A percentile compares a stretch with the other conserved stretches of the same genome.
These are phyloP conservation scores for Globisporangium apiculatum DNA, from an alignment of 352 stramenopile species.

Conservation along the genomic window DNA sequence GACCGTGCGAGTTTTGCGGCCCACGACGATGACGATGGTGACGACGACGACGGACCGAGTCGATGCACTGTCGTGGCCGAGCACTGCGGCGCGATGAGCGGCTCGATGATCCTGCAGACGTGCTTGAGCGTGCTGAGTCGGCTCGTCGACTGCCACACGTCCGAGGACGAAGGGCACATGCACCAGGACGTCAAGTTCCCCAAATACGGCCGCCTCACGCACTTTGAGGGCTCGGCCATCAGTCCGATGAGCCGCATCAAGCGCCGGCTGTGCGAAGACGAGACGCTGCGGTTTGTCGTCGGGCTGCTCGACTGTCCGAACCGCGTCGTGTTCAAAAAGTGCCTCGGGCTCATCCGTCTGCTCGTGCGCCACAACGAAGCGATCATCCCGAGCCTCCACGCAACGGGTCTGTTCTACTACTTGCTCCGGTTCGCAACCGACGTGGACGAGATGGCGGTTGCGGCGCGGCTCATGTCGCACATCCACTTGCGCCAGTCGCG, in stretches of 20 bases:
- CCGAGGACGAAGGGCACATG: slow-evolving; percentile 74
- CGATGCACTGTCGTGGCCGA: slow-evolving; percentile 72
- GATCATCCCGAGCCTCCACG: slow-evolving; percentile 78
- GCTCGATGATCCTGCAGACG: slow-evolving; percentile 85
- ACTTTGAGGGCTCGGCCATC: slow-evolving; percentile 75
- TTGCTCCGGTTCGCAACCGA: slow-evolving; percentile 73
- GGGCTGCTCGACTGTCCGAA: slow-evolving; percentile 75
- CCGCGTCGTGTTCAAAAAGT: slow-evolving; percentile 82
- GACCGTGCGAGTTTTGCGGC: slow-evolving; percentile 1
- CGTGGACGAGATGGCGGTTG: slow-evolving; percentile 79
- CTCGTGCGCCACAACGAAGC: slow-evolving; percentile 81
- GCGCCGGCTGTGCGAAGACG: slow-evolving; percentile 58
- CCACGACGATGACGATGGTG: slow-evolving; percentile 23
- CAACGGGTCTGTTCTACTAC: slow-evolving; percentile 85
- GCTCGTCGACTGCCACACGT: slow-evolving; percentile 78
- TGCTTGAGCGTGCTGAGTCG: slow-evolving; percentile 78
- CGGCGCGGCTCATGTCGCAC: slow-evolving; percentile 68
- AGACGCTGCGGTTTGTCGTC: slow-evolving; percentile 76
- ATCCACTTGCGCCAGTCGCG: slow-evolving; percentile 79
- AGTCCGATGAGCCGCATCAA: slow-evolving; percentile 79
- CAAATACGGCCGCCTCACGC: slow-evolving; percentile 70
- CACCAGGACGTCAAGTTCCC: slow-evolving; percentile 72
- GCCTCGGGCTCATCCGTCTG: slow-evolving; percentile 68
- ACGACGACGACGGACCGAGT: slow-evolving; percentile 25
- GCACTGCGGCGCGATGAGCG: slow-evolving; percentile 72